A percentile compares a stretch with the other conserved stretches of the same genome.
These are phyloP conservation scores for Trichoderma simmonsii DNA, from an alignment of 2,329 filamentous ascomycete species.

Conservation along the genomic window DNA sequence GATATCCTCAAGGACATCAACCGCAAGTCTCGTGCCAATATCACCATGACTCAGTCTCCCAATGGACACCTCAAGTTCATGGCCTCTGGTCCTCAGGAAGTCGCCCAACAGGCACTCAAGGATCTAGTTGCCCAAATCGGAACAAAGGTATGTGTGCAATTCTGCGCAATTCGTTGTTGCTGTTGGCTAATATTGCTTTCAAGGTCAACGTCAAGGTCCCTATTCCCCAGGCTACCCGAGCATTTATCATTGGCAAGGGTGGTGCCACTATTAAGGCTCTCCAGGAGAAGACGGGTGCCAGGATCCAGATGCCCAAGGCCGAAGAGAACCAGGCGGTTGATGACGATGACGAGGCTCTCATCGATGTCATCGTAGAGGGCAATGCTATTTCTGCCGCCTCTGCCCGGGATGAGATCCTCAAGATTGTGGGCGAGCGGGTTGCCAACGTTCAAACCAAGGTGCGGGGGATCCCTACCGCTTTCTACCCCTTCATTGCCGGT, in stretches of 20 bases:
- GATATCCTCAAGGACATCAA: slow-evolving; percentile 92
- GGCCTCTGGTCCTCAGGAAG: slow-evolving; percentile 77
- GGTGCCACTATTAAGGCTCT: slow-evolving; percentile 88
- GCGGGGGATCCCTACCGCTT: slow-evolving; percentile 81
- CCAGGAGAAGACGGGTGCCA: slow-evolving; percentile 83
- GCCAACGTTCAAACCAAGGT: slow-evolving; percentile 79
- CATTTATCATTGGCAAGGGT: slow-evolving; percentile 89
- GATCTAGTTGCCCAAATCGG: slow-evolving; percentile 87
- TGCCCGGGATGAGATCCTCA: slow-evolving; percentile 78
- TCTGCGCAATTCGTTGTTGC: neutral
- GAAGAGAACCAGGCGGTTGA: slow-evolving; percentile 60
- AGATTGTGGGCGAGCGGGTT: slow-evolving; percentile 82
- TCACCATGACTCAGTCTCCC: slow-evolving; percentile 72
- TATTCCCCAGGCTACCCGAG: slow-evolving; percentile 77
- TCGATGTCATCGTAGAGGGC: slow-evolving; percentile 86
- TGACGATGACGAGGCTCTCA: slow-evolving; percentile 73
- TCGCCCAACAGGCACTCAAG: slow-evolving; percentile 82
- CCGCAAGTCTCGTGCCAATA: slow-evolving; percentile 80
- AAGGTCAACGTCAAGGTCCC: slow-evolving; percentile 65
- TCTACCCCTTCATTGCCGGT: slow-evolving; percentile 92
- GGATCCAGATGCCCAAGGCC: slow-evolving; percentile 81
- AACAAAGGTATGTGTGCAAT: slow-evolving; percentile 60
- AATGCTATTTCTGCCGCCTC: slow-evolving; percentile 84
- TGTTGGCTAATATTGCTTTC: neutral
- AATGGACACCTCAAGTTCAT: slow-evolving; percentile 76